A percentile compares a stretch with the other conserved stretches of the same genome.
phyloP scores from a whole-genome alignment of 2,329 filamentous ascomycete species.

The Pseudogymnoascus sp. region DNA sequence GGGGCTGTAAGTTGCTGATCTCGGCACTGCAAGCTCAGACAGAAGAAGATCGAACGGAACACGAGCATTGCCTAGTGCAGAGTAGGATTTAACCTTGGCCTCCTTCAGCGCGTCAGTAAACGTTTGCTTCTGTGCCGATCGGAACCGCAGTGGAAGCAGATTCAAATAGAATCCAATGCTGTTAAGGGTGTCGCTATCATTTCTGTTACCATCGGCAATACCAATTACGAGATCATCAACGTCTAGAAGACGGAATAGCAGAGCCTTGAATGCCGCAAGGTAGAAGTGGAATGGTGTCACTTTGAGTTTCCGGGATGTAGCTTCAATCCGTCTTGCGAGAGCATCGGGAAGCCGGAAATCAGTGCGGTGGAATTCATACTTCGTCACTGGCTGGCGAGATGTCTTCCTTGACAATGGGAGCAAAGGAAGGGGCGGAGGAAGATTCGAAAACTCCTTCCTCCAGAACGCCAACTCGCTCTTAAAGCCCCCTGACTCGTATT shows the following conservation, averaged over 20 bases:
- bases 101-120: slow-evolving; percentile 21
- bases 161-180: slow-evolving; percentile 19
- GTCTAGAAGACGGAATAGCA: slow-evolving; percentile 31
- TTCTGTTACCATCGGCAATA: slow-evolving; percentile 36
- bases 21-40: slow-evolving; percentile 33
- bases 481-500: neutral
- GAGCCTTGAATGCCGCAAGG: slow-evolving; percentile 32
- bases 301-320: neutral
- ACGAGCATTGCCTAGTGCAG: slow-evolving; percentile 35
- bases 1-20: slow-evolving; percentile 35
- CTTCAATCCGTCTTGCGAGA: neutral
- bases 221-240: slow-evolving; percentile 38
- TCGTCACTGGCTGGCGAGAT: neutral
- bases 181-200: slow-evolving; percentile 25
- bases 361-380: neutral
- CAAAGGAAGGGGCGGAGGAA: neutral
- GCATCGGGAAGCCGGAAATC: neutral
- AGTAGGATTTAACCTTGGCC: slow-evolving; percentile 25
- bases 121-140: slow-evolving; percentile 10
- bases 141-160: slow-evolving; percentile 18
- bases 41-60: slow-evolving; percentile 45
- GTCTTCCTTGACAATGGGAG: neutral
- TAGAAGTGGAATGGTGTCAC: slow-evolving; percentile 38
- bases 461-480: neutral
- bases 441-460: neutral